Conservation (phyloP, 768 basidiomycete genomes). For the Kwoniella europaea region DNA sequence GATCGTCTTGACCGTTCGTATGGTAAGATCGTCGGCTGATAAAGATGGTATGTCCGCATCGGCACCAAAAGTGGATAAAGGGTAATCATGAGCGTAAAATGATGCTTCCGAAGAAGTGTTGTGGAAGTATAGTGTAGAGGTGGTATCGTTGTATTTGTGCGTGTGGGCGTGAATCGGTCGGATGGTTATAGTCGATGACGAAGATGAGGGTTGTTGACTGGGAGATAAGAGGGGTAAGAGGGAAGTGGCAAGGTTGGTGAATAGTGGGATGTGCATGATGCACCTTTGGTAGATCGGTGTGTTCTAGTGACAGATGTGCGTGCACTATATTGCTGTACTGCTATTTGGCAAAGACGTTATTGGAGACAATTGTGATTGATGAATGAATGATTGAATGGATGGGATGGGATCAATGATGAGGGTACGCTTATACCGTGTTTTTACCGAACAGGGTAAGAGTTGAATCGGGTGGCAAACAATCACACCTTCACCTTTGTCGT, state of each 20-base stretch:
- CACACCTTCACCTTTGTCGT: not conserved
- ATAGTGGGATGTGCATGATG: conserved; percentile 51
- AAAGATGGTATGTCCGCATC: conserved; percentile 24
- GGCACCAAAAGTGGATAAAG: conserved; percentile 4
- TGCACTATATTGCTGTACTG: not conserved
- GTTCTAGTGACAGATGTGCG: not conserved
- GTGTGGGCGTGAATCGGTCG: conserved; percentile 53
- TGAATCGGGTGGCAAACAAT: conserved; percentile 11
- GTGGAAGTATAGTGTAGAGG: conserved; percentile 37
- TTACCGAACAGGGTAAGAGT: conserved; percentile 17
- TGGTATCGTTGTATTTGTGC: conserved; percentile 27
- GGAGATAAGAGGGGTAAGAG: conserved; percentile 36
- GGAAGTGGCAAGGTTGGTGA: conserved; percentile 33
- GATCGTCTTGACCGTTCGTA: conserved; percentile 41
- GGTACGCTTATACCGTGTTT: conserved; percentile 1
- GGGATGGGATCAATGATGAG: not conserved
- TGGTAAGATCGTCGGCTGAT: conserved; percentile 24
- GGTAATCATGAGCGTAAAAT: conserved; percentile 23
- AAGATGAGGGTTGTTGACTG: not conserved
- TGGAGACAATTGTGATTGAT: not conserved
- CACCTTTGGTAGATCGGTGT: not conserved
- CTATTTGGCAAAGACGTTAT: not conserved
- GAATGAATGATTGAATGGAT: not conserved
- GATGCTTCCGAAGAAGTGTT: conserved; percentile 33
- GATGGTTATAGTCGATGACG: conserved; percentile 36